Conservation (phyloP, 2,329 filamentous ascomycete genomes). For the Trichoderma cornu-damae region DNA sequence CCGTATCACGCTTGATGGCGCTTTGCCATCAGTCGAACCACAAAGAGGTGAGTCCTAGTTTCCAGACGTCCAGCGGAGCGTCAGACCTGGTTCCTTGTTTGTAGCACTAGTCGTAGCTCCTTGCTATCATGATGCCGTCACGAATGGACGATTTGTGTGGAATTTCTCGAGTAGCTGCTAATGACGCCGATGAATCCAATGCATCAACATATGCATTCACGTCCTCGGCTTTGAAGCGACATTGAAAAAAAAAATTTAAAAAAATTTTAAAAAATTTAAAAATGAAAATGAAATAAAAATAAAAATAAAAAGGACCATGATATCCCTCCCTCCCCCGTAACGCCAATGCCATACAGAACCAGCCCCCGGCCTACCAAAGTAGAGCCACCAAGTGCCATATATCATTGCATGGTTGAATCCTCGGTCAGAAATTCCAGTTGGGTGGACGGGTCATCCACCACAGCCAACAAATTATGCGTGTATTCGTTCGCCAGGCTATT, state of each 20-base stretch:
- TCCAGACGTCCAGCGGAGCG: too few relatives aligned
- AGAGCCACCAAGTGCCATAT: not conserved
- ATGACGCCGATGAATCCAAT: not conserved
- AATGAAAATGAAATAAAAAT: too few relatives aligned
- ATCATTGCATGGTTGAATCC: not conserved
- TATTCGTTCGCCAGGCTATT: conserved; percentile 31
- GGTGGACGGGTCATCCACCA: conserved; percentile 16
- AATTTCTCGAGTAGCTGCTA: not conserved
- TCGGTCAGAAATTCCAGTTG: conserved; percentile 8
- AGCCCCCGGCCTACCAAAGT: not conserved
- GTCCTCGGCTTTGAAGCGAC: not conserved
- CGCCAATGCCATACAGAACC: conserved; percentile 3
- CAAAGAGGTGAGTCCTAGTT: too few relatives aligned
- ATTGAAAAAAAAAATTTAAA: too few relatives aligned
- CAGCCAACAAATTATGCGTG: conserved; percentile 27
- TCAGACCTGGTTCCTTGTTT: too few relatives aligned
- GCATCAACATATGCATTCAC: not conserved
- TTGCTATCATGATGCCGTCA: not conserved
- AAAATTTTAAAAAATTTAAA: too few relatives aligned
- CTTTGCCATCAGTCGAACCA: too few relatives aligned
- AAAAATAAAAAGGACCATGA: too few relatives aligned
- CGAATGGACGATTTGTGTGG: not conserved
- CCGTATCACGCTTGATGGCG: too few relatives aligned
- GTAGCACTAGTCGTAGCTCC: too few relatives aligned
- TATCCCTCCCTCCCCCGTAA: not conserved